phyloP scores from a whole-genome alignment of 768 basidiomycete species.

The Xanthoconium stramineum region DNA sequence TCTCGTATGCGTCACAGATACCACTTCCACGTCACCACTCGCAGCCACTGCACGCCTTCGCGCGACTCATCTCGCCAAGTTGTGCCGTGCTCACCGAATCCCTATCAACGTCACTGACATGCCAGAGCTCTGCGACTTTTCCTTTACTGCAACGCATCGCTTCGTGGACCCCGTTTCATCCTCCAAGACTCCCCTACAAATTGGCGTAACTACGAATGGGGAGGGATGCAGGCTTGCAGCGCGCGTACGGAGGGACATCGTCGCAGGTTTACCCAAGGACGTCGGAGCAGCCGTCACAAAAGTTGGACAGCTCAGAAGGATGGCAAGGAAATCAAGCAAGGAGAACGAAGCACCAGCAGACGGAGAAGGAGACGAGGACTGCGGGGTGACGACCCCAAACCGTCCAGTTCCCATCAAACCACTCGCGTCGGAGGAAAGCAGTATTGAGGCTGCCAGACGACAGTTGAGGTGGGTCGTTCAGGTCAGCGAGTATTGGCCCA shows the following conservation, averaged over 20 bases:
- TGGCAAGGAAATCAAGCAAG: slow-evolving; percentile 39
- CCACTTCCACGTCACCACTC: slow-evolving; percentile 47
- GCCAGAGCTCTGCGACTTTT: slow-evolving; percentile 84
- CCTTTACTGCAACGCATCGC: slow-evolving; percentile 82
- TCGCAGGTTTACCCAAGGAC: slow-evolving; percentile 66
- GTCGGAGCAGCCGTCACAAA: slow-evolving; percentile 73
- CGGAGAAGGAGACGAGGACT: slow-evolving; percentile 54
- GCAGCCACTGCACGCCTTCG: slow-evolving; percentile 35
- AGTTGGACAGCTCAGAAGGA: slow-evolving; percentile 62
- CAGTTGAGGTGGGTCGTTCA: slow-evolving; percentile 94
- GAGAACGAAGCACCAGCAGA: slow-evolving; percentile 17
- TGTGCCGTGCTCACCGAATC: slow-evolving; percentile 58
- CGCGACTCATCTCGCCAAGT: slow-evolving; percentile 52
- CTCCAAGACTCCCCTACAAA: slow-evolving; percentile 53
- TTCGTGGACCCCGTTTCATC: slow-evolving; percentile 54
- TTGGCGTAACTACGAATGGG: slow-evolving; percentile 90
- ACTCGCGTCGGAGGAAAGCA: slow-evolving; percentile 32
- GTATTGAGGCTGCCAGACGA: slow-evolving; percentile 49
- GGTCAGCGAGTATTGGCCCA: slow-evolving; percentile 94
- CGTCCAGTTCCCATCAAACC: slow-evolving; percentile 54
- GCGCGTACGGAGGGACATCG: slow-evolving; percentile 78
- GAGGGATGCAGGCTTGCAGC: slow-evolving; percentile 83
- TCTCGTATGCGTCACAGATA: slow-evolving; percentile 83
- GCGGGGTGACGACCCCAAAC: slow-evolving; percentile 57
- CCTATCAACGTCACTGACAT: slow-evolving; percentile 87